Percentiles rank a stretch among this genome's conserved stretches.
phyloP scores from a whole-genome alignment of 2,329 filamentous ascomycete genomes.

The Fusarium sp. region DNA sequence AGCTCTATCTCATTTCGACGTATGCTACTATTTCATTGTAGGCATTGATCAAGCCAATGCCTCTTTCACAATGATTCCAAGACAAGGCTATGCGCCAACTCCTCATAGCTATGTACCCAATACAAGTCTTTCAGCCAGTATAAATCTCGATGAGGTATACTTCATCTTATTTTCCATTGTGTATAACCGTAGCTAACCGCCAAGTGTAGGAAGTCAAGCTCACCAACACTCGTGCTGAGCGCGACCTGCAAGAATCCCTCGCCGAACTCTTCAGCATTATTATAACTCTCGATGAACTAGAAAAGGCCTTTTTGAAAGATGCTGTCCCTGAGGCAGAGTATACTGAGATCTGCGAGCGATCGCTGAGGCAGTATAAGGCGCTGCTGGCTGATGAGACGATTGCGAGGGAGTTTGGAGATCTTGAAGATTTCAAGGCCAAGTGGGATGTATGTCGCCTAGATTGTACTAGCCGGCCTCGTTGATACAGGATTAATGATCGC shows the following conservation, averaged over 20 bases:
- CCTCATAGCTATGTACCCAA: slow-evolving; percentile 93
- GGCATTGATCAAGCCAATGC: slow-evolving; percentile 39
- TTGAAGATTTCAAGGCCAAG: slow-evolving; percentile 89
- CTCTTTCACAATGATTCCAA: slow-evolving; percentile 59
- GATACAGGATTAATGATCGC: background rate
- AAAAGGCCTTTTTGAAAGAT: slow-evolving; percentile 97
- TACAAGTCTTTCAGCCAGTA: slow-evolving; percentile 82
- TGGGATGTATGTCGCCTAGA: slow-evolving; percentile 76
- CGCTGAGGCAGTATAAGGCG: slow-evolving; percentile 96
- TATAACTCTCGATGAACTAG: slow-evolving; percentile 91
- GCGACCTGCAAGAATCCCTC: slow-evolving; percentile 93
- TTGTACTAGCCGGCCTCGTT: too few relatives aligned
- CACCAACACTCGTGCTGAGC: slow-evolving; percentile 83
- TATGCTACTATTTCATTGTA: background rate
- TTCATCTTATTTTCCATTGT: background rate
- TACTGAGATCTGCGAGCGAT: slow-evolving; percentile 92
- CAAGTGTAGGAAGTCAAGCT: slow-evolving; percentile 89
- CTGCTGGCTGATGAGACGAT: slow-evolving; percentile 91
- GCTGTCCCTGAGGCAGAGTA: slow-evolving; percentile 92
- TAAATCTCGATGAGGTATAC: slow-evolving; percentile 88
- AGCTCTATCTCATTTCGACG: slow-evolving; percentile 11
- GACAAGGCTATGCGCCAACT: slow-evolving; percentile 85
- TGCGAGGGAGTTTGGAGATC: slow-evolving; percentile 83
- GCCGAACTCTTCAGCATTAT: slow-evolving; percentile 99
- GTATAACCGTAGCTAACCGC: slow-evolving; percentile 23